Evolutionary conservation across 2,329 filamentous ascomycete species (phyloP).

Genomic region (Nannizziopsis barbatae): DNA sequence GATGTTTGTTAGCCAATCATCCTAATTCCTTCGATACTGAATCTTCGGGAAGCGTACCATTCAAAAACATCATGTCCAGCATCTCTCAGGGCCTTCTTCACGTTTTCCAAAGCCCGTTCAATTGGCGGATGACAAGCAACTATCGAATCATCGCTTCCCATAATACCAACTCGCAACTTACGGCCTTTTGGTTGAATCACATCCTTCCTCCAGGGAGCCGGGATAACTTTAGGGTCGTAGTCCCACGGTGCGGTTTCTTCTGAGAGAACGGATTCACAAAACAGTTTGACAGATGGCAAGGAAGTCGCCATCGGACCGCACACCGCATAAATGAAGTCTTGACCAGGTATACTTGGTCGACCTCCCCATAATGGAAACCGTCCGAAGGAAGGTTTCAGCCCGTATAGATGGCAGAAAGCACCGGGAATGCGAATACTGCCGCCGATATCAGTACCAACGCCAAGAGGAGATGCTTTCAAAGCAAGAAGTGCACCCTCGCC

Average conservation of each 20-base stretch:
- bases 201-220: conserved; percentile 53
- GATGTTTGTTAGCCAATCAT: conserved; percentile 6
- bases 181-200: conserved; percentile 20
- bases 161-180: conserved; percentile 45
- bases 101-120: conserved; percentile 42
- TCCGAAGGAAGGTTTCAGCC: conserved; percentile 44
- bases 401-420: conserved; percentile 48
- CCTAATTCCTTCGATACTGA: neutral
- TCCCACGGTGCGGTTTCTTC: conserved; percentile 48
- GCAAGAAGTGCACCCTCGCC: conserved; percentile 48
- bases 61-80: conserved; percentile 40
- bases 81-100: conserved; percentile 38
- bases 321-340: conserved; percentile 51
- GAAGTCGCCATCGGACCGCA: conserved; percentile 53
- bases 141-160: conserved; percentile 40
- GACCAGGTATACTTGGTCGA: conserved; percentile 54
- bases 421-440: conserved; percentile 49
- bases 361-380: conserved; percentile 47
- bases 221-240: conserved; percentile 52
- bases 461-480: conserved; percentile 43
- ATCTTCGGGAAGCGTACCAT: neutral
- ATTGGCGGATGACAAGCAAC: conserved; percentile 49
- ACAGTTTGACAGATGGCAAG: conserved; percentile 43
- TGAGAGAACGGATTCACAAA: conserved; percentile 46
- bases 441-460: conserved; percentile 45